Evolutionary conservation across 1,284 basidiomycete species (phyloP).

Genomic region (Leccinum angustisporum): DNA sequence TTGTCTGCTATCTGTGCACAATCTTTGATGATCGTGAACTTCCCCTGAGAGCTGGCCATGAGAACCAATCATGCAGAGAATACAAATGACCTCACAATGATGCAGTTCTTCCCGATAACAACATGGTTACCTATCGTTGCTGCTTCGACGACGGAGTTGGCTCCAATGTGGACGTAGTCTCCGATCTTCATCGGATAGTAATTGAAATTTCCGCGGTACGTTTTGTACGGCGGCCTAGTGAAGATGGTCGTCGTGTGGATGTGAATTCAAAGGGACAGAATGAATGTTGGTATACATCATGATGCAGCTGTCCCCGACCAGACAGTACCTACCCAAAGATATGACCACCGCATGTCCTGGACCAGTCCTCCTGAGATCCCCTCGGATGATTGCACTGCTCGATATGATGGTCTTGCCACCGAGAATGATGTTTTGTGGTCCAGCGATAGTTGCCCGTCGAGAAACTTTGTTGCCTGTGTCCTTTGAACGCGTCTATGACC

Average conservation of each 20-base stretch:
- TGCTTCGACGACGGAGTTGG: constrained; percentile 87
- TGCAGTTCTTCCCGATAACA: constrained; percentile 92
- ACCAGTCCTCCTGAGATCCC: constrained; percentile 82
- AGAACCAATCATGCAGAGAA: not conserved
- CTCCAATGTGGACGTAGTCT: constrained; percentile 92
- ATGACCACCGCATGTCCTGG: constrained; percentile 91
- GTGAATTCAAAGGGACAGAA: not conserved
- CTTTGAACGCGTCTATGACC: constrained; percentile 35
- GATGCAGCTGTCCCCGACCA: constrained; percentile 86
- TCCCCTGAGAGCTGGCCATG: constrained; percentile 63
- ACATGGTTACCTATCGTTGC: constrained; percentile 94
- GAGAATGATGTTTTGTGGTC: constrained; percentile 95
- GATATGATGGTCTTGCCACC: constrained; percentile 97
- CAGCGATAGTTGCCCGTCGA: constrained; percentile 88
- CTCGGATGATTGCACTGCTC: constrained; percentile 83
- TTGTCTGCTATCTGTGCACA: constrained; percentile 87
- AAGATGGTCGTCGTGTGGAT: not conserved
- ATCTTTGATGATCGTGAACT: constrained; percentile 96
- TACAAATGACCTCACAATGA: constrained; percentile 66
- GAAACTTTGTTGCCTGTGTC: constrained; percentile 93
- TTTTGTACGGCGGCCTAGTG: constrained; percentile 80
- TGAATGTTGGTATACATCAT: constrained; percentile 60
- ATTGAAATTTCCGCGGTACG: constrained; percentile 89
- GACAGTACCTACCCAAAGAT: constrained; percentile 88
- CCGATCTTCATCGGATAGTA: constrained; percentile 98